phyloP scores from a whole-genome alignment of 306 rosid genomes.

The Urtica urens region DNA sequence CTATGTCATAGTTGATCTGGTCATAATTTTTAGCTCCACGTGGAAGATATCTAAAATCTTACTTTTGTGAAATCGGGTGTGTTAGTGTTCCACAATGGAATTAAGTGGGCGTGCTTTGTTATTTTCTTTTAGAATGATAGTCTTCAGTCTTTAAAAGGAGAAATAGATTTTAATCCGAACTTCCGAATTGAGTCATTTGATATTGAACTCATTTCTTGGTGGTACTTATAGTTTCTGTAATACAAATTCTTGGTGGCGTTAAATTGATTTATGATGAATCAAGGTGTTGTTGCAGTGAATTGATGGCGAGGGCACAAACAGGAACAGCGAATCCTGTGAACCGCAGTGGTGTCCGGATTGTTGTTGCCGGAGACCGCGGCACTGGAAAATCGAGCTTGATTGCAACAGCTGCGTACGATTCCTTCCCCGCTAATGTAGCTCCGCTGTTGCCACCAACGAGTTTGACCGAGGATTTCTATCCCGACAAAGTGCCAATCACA shows the following conservation, averaged over 20 bases:
- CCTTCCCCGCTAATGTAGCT: slow-evolving; percentile 62
- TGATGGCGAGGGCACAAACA: slow-evolving; percentile 53
- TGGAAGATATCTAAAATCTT: not conserved
- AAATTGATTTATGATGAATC: too few relatives aligned
- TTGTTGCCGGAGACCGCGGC: slow-evolving; percentile 77
- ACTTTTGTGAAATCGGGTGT: not conserved
- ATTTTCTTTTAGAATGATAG: too few relatives aligned
- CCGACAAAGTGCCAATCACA: slow-evolving; percentile 84
- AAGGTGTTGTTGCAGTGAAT: slow-evolving; percentile 21
- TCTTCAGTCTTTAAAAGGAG: too few relatives aligned
- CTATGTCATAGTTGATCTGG: not conserved
- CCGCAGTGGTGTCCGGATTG: slow-evolving; percentile 67
- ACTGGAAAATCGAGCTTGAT: slow-evolving; percentile 94
- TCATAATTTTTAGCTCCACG: not conserved
- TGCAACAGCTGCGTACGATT: slow-evolving; percentile 75
- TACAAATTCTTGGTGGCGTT: slow-evolving; percentile 24
- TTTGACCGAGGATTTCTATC: slow-evolving; percentile 75
- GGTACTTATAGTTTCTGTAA: not conserved
- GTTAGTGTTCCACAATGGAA: not conserved
- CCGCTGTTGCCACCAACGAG: slow-evolving; percentile 78
- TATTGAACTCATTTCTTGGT: not conserved
- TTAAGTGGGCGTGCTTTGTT: too few relatives aligned
- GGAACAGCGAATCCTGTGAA: slow-evolving; percentile 41
- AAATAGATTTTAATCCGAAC: not conserved
- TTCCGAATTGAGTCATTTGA: not conserved